These are phyloP conservation scores for Coffea canephora DNA, from an alignment of 257 asterid genomes.

Conservation along the genomic window DNA sequence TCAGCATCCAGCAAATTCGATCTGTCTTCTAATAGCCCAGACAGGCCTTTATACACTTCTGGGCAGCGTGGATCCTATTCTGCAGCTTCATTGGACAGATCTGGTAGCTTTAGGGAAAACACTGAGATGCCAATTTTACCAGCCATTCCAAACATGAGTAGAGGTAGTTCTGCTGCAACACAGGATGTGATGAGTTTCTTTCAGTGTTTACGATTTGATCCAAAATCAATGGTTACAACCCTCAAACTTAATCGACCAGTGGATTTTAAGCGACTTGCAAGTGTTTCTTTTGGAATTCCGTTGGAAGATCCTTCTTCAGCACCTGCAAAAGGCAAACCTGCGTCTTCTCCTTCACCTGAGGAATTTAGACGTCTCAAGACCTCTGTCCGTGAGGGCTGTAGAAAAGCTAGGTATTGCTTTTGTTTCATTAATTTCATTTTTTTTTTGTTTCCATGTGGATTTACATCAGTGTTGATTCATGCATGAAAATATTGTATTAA, in stretches of 20 bases:
- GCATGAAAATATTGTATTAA: constrained; percentile 24
- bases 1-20: constrained; percentile 87
- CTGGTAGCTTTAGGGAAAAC: constrained; percentile 68
- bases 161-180: constrained; percentile 61
- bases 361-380: constrained; percentile 75
- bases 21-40: constrained; percentile 80
- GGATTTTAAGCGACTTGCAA: constrained; percentile 74
- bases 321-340: constrained; percentile 54
- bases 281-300: constrained; percentile 73
- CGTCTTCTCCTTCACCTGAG: constrained; percentile 63
- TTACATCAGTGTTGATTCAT: constrained; percentile 6
- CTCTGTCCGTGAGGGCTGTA: constrained; percentile 66
- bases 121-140: constrained; percentile 72
- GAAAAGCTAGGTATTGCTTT: constrained; percentile 69
- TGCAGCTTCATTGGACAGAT: constrained; percentile 71
- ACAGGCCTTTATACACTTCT: constrained; percentile 70
- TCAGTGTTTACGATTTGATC: constrained; percentile 86
- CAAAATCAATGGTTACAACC: constrained; percentile 70
- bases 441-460: constrained; percentile 17
- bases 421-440: constrained; percentile 8
- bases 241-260: constrained; percentile 73
- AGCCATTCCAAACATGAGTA: constrained; percentile 72
- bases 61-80: constrained; percentile 74
- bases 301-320: constrained; percentile 60
- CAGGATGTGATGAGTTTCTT: constrained; percentile 74